A percentile compares a stretch with the other conserved stretches of the same genome.
Evolutionary conservation across 306 rosid species (phyloP).

Genomic region (Rosa rugosa): DNA sequence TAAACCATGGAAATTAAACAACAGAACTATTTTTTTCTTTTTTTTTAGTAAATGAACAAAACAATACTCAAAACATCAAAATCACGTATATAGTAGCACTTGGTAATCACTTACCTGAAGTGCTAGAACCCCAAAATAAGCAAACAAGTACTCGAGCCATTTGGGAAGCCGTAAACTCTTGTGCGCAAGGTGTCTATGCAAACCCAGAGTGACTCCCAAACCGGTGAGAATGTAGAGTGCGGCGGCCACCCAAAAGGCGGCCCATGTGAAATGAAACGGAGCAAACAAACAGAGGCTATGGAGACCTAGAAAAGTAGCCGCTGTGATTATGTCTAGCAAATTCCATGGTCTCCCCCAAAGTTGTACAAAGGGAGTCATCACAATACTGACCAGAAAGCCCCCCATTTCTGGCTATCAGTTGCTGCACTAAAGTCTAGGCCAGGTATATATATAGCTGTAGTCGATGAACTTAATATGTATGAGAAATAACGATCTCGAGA

Average conservation of each 20-base stretch:
- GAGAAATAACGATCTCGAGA: not conserved
- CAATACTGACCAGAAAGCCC: not conserved
- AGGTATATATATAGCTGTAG: not conserved
- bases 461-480: not conserved
- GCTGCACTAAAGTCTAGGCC: not conserved
- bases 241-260: not conserved
- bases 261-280: not conserved
- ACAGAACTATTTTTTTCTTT: no score
- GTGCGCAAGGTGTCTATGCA: constrained; percentile 2
- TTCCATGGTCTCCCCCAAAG: constrained; percentile 3
- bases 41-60: not conserved
- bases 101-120: not conserved
- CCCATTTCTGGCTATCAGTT: not conserved
- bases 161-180: constrained; percentile 1
- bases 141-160: constrained; percentile 2
- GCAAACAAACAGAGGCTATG: not conserved
- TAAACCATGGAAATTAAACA: not conserved
- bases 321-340: not conserved
- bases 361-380: not conserved
- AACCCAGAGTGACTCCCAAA: constrained; percentile 4
- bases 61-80: no score
- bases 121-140: not conserved
- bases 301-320: not conserved
- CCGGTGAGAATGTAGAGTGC: not conserved
- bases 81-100: not conserved